phyloP scores from a whole-genome alignment of 2,329 filamentous ascomycete species.

The Ophiostoma piceae region DNA sequence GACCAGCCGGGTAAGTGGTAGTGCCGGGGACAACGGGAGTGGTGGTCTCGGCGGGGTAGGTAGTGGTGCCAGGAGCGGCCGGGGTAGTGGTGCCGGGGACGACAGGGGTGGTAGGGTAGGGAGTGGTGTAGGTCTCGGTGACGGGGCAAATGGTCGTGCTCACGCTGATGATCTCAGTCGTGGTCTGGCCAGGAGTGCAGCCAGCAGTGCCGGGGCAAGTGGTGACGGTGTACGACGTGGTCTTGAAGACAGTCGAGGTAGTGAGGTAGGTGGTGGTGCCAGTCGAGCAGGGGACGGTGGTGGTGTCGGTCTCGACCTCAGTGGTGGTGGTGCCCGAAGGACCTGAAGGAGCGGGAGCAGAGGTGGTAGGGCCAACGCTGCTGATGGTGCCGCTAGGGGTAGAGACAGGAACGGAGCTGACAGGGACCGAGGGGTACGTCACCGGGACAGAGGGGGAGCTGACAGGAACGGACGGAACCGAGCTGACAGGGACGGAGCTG shows the following conservation, averaged over 20 bases:
- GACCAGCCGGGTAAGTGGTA: not conserved
- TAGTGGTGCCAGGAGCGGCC: not conserved
- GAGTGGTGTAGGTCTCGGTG: conserved; percentile 12
- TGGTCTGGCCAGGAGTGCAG: conserved; percentile 29
- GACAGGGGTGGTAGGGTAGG: not conserved
- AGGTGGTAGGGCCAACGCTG: not conserved
- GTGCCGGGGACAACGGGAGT: not conserved
- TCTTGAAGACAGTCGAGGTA: conserved; percentile 29
- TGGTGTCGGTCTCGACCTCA: not conserved
- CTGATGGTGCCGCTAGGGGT: not conserved
- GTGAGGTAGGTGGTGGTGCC: conserved; percentile 18
- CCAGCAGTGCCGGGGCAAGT: conserved; percentile 29
- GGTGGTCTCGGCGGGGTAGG: too few species aligned
- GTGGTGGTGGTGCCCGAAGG: conserved; percentile 12
- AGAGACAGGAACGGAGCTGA: not conserved
- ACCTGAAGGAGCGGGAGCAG: not conserved
- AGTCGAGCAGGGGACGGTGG: not conserved
- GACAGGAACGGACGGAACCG: not conserved
- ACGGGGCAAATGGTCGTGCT: conserved; percentile 42
- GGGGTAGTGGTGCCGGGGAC: not conserved
- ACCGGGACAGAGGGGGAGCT: not conserved
- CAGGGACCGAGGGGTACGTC: not conserved
- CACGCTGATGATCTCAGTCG: conserved; percentile 31
- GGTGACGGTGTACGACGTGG: conserved; percentile 30
- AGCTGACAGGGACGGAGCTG: not conserved